Evolutionary conservation across 1,139 yeast genomes (phyloP).

Genomic region (Nakaseomyces uthaithaninus): DNA sequence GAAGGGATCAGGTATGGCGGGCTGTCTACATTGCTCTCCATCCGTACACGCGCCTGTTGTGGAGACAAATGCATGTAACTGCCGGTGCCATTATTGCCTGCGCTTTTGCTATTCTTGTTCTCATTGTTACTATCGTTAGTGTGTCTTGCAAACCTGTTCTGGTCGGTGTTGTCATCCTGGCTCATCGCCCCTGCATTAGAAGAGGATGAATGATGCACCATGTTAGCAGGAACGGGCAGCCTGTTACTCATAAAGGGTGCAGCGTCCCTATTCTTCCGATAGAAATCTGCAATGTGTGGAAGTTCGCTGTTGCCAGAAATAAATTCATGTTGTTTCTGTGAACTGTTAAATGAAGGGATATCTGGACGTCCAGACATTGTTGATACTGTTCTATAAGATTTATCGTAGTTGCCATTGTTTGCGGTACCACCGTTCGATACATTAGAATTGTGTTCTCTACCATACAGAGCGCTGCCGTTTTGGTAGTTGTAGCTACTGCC

Average conservation of each 20-base stretch:
- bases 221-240: not conserved
- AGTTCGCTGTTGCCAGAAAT: constrained; percentile 1
- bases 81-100: no score
- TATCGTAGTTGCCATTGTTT: not conserved
- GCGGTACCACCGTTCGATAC: not conserved
- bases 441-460: no score
- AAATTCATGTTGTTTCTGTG: constrained; percentile 1
- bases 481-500: not conserved
- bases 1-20: constrained; percentile 5
- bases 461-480: no score
- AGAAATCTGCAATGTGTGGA: constrained; percentile 4
- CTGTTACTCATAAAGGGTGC: not conserved
- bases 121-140: constrained; percentile 4
- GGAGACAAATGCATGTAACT: no score
- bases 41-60: no score
- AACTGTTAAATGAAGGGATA: not conserved
- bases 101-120: not conserved
- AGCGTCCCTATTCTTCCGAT: constrained; percentile 1
- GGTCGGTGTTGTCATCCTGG: not conserved
- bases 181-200: not conserved
- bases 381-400: constrained; percentile 1
- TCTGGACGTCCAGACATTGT: not conserved
- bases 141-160: not conserved
- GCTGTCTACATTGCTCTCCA: not conserved
- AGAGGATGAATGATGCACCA: not conserved